phyloP scores from a whole-genome alignment of 2,329 filamentous ascomycete genomes.

The Paraconiothyrium brasiliense region DNA sequence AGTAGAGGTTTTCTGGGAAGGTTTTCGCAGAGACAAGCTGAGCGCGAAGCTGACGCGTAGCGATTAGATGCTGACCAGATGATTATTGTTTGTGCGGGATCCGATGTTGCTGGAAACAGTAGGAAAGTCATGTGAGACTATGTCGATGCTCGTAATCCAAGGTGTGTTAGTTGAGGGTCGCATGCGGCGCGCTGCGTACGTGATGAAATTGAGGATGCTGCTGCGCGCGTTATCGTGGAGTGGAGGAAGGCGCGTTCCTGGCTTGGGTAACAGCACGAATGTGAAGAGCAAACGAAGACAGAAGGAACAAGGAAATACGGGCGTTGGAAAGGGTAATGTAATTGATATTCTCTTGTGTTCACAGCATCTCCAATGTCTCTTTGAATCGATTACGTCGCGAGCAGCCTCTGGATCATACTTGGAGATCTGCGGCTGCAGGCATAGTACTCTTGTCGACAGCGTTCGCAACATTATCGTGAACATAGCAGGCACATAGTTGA shows the following conservation, averaged over 20 bases:
- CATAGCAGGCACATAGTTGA: no score
- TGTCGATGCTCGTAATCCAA: constrained; percentile 50
- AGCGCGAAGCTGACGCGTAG: constrained; percentile 34
- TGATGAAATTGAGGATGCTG: constrained; percentile 2
- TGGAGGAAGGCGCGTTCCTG: constrained; percentile 23
- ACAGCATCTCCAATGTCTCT: no score
- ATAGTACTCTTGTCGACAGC: no score
- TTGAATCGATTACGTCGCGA: neutral
- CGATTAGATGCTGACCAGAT: constrained; percentile 42
- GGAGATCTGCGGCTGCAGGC: no score
- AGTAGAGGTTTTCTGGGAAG: constrained; percentile 13
- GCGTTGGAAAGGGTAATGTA: neutral
- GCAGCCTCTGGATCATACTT: neutral
- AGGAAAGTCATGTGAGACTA: constrained; percentile 51
- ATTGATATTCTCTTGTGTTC: neutral
- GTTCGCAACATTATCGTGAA: no score
- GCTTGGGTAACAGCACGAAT: neutral
- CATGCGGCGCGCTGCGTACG: constrained; percentile 19
- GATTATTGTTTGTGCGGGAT: constrained; percentile 48
- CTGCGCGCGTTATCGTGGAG: constrained; percentile 15
- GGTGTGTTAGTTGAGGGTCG: constrained; percentile 37
- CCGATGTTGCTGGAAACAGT: constrained; percentile 46
- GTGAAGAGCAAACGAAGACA: neutral
- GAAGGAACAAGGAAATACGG: constrained; percentile 1
- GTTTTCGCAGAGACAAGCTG: constrained; percentile 34